phyloP scores from a whole-genome alignment of 768 basidiomycete species.

The Termitomyces sp. region DNA sequence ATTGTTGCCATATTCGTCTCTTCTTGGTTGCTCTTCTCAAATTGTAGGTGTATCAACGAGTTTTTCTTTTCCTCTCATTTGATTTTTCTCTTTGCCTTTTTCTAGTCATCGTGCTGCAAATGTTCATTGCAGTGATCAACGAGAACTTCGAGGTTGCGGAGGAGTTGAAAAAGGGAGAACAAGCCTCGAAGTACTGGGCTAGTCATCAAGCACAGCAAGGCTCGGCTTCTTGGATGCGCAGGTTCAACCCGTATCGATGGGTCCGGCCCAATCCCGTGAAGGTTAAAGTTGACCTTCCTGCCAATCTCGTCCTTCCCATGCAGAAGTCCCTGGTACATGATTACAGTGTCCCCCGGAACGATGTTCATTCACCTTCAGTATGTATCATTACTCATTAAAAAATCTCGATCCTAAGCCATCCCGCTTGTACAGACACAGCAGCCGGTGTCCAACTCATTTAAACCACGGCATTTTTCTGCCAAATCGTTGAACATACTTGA shows the following conservation, averaged over 20 bases:
- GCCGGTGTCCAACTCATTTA: conserved; percentile 24
- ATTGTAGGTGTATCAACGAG: conserved; percentile 55
- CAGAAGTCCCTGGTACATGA: conserved; percentile 72
- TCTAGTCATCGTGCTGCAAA: conserved; percentile 84
- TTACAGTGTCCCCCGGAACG: conserved; percentile 37
- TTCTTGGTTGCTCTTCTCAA: conserved; percentile 88
- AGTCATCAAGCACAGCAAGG: conserved; percentile 52
- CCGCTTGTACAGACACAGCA: conserved; percentile 19
- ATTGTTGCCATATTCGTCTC: conserved; percentile 70
- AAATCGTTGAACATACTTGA: conserved; percentile 62
- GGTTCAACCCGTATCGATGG: conserved; percentile 87
- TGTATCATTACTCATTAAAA: neutral
- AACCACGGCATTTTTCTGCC: conserved; percentile 48
- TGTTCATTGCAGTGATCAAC: conserved; percentile 97
- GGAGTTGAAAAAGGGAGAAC: conserved; percentile 80
- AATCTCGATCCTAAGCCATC: neutral
- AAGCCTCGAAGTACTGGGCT: conserved; percentile 68
- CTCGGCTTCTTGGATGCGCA: conserved; percentile 62
- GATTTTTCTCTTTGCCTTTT: neutral
- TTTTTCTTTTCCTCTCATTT: conserved; percentile 1
- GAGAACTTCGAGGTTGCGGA: conserved; percentile 95
- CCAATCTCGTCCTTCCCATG: conserved; percentile 75
- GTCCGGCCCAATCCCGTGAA: conserved; percentile 70
- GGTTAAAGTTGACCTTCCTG: conserved; percentile 68
- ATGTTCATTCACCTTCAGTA: conserved; percentile 29